Base-by-base conservation (phyloP, 176 grass and related monocot species). In the Saccharum spontaneum region DNA sequence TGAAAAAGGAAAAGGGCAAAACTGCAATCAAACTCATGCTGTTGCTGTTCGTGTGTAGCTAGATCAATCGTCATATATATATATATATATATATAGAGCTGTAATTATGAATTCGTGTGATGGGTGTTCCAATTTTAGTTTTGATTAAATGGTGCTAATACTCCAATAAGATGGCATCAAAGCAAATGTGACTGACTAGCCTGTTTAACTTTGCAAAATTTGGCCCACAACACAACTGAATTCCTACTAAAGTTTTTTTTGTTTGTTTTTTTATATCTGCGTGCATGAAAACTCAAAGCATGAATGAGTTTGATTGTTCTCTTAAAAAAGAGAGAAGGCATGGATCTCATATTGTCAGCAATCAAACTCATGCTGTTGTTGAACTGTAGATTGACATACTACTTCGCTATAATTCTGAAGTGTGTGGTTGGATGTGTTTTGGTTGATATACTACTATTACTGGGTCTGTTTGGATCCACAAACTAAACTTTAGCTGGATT, bases 21-120 rank as follows among this genome's bases (percentile, higher is more conserved):
- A 73, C 43, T 18, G 71, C 71, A 74, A 50, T 31, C 71, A 74
- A 50, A 31, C 44, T 73, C 71, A 73, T 76, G 4, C 4, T 73
- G 48, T 55, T 76, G 8, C 49, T 57, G 31, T 57, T 36, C 31
- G 28, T 74, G 15, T 50, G 45, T 75, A 75, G 28, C 28, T 28
- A 28, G 28, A 74, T 50, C 44, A 18, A 67, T 18, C 65, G 16
- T 28, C 1, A 28, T 28, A 28, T 28, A 28, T 28, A 28, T 28
- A 28, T 28, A 28, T 28, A 23, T 10, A 37, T 0, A 44, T 39
- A 70, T 13, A 40, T 6, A 70, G 24, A 16, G 7, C 0, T 31
- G 24, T 73, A 73, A 33, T 74, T 74, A 31, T 24, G 45, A 9
- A 73, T 30, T 71, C 15, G 22, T 41, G 15, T 49, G 3, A 24